Evolutionary conservation across 495 filamentous ascomycete genomes (phyloP), one percentile per base, ranked within the genome.

Genomic region (Penicillium paradoxum): DNA sequence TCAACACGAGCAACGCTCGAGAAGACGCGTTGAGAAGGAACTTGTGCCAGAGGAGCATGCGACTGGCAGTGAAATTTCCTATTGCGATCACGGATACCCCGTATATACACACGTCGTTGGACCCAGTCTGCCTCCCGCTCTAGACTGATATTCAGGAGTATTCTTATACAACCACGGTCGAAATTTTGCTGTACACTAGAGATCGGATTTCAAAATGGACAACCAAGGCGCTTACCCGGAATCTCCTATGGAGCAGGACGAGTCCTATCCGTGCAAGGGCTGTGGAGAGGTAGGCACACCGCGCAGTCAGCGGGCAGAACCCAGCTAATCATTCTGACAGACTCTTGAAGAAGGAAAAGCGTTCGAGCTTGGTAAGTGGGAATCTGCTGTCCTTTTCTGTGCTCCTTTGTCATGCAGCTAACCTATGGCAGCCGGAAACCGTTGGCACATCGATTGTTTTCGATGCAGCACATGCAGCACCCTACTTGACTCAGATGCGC

Each of bases 391-490:
- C n/a, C 53, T 4, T 38, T 41, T 58, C 46, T 32, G 5, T 32
- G 4, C 49, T 14, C 45, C 8, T 13, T 32, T 38, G 39, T 9
- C 29, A 54, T 36, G 25, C 53, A 30, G 38, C 62, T 66, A 62
- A 65, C 53, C 17, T 44, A 43, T 44, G 33, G 19, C 64, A 97
- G 93, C 93, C 67, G 92, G 93, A 51, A 96, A 96, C 67, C 84
- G 93, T 80, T 98, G 93, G 93, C 93, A 98, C 79, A 91, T 99
- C 64, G 89, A 97, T 71, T 99, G 95, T 77, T 99, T 99, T 71
- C 87, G 92, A 62, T 99, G 95, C 78, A 96, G 96, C 68, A 95
- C 89, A 46, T 98, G 93, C 79, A 83, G 82, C 53, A 95, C 91
- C 30, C 82, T 97, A 24, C 87, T 99, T 70, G 95, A 99, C 73